These are phyloP conservation scores for Vitis cinerea DNA, from an alignment of 164 flowering plant genomes.

Conservation along the genomic window DNA sequence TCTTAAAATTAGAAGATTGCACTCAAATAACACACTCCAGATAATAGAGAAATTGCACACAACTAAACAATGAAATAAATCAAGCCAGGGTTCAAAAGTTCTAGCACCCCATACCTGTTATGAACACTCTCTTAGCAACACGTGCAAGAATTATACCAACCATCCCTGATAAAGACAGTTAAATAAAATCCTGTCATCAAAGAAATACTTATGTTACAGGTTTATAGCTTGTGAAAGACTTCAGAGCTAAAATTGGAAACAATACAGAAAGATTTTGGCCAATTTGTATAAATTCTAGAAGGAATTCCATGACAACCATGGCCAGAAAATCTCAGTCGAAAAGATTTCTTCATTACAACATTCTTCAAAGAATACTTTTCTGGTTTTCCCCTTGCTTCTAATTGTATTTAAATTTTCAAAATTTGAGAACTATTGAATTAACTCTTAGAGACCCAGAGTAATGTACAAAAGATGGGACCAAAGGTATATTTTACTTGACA, in stretches of 20 bases:
- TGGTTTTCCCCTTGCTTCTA: too few species aligned
- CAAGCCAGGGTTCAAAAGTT: background rate
- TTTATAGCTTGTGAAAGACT: background rate
- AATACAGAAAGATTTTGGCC: background rate
- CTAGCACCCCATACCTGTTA: constrained; percentile 55
- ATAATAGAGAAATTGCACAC: background rate
- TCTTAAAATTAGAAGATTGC: too few species aligned
- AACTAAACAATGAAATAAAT: background rate
- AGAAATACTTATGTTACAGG: constrained; percentile 9
- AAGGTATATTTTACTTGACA: too few species aligned
- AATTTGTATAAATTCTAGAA: background rate
- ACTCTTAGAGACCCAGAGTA: too few species aligned
- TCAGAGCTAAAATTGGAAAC: background rate
- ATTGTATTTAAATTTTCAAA: too few species aligned
- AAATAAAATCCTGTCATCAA: constrained; percentile 24
- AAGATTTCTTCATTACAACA: too few species aligned
- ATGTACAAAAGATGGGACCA: too few species aligned
- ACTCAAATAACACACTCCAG: too few species aligned
- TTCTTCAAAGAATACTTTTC: too few species aligned
- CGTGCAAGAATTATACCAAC: constrained; percentile 77
- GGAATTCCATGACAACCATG: too few species aligned
- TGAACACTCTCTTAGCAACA: constrained; percentile 70
- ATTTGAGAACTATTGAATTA: too few species aligned
- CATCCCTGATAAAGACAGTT: constrained; percentile 58
- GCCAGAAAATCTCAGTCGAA: too few species aligned